Base-by-base conservation (phyloP, 2,329 filamentous ascomycete genomes). In the Dactylellina leptospora region DNA sequence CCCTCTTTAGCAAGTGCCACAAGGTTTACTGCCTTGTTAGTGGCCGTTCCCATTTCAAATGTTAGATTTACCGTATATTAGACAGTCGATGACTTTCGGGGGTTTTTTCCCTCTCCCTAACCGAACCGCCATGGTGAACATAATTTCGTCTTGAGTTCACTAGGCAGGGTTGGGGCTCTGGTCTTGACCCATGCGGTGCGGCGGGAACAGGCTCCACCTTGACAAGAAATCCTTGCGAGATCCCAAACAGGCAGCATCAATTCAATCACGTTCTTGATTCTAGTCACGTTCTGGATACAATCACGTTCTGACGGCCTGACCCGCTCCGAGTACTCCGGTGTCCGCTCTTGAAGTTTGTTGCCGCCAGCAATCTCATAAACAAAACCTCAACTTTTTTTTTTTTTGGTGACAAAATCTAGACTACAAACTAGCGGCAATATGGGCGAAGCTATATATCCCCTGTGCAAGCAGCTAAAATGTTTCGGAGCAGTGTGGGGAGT, bases 191-290 rank as follows among this genome's bases (percentile, higher is more conserved):
- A 11, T 51, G 47, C 16, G 4, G 13, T 51, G 27, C 47, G n/a
- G 47, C 27, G 47, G 27, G 47, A 36, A 16, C 55, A 60, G 44
- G 55, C 55, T 38, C n/a, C 8, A 50, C 55, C 55, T 27, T 48
- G 55, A 60, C 2, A 44, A n/a, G 40, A 40, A 40, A 50, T 27
- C 27, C 45, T 36, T 45, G 42, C n/a, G 42, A 33, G 25, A 20
- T 22, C 55, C 45, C 13, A 50, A 50, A 60, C 20, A 36, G 55
- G 44, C 55, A 60, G 55, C 25, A 60, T 45, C 27, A 44, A 56
- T 48, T 16, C 36, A 11, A 40, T 10, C 22, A 33, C 36, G 10
- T 45, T 20, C 16, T 45, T 22, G n/a, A 18, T 6, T 23, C n/a
- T n/a, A 11, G 18, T 10, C 22, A 33, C 36, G 10, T 45, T 20